These are phyloP conservation scores for Biscogniauxia mediterranea DNA, from an alignment of 2,329 filamentous ascomycete genomes.

Conservation along the genomic window DNA sequence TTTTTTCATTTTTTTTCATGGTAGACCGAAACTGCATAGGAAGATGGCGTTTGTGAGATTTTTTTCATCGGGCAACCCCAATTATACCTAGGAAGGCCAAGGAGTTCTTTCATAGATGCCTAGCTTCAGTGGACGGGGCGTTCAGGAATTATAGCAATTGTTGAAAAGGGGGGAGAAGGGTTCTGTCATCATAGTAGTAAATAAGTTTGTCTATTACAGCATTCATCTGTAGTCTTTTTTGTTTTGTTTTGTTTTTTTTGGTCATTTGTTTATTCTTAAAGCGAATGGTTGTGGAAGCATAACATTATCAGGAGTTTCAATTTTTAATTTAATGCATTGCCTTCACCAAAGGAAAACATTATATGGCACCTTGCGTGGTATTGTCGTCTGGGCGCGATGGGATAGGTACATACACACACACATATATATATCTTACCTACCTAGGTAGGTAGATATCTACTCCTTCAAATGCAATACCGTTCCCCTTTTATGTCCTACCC, in stretches of 20 bases:
- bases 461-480: too few species aligned
- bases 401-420: background rate
- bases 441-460: too few species aligned
- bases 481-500: too few species aligned
- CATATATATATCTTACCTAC: too few species aligned
- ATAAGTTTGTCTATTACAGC: background rate
- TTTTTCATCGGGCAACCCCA: conserved; percentile 16
- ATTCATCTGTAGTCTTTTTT: background rate
- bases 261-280: background rate
- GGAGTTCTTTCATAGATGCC: background rate
- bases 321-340: background rate
- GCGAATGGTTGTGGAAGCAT: background rate
- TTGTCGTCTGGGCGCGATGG: background rate
- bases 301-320: background rate
- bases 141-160: background rate
- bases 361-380: background rate
- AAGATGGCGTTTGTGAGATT: conserved; percentile 20
- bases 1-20: background rate
- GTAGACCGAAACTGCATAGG: conserved; percentile 17
- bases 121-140: background rate
- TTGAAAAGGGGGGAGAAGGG: background rate
- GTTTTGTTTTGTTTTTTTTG: too few species aligned
- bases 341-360: background rate
- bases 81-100: background rate
- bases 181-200: background rate